Conservation (phyloP, 2,329 filamentous ascomycete species). For the Arthrinium puccinioides region DNA sequence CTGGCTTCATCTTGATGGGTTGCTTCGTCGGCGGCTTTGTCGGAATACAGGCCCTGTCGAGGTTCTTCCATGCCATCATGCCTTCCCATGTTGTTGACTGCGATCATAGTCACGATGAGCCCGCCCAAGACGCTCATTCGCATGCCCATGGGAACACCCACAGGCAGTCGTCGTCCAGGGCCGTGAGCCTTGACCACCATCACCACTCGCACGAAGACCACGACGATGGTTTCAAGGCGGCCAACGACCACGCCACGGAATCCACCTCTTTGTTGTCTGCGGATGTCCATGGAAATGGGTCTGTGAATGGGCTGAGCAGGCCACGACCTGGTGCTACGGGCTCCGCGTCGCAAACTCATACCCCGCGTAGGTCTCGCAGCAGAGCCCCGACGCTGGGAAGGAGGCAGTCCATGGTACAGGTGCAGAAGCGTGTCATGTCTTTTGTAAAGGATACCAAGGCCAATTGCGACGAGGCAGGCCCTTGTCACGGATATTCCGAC, state of each 20-base stretch:
- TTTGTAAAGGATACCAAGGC: conserved; percentile 59
- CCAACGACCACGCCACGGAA: conserved; percentile 26
- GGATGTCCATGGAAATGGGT: conserved; percentile 15
- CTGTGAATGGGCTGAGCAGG: conserved; percentile 17
- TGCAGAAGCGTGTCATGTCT: conserved; percentile 52
- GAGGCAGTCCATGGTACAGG: conserved; percentile 45
- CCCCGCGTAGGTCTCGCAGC: conserved; percentile 10
- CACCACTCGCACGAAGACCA: conserved; percentile 7
- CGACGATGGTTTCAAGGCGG: conserved; percentile 7
- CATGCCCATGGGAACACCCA: conserved; percentile 14
- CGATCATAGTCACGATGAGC: conserved; percentile 63
- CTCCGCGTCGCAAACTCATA: conserved; percentile 8
- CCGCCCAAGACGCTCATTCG: conserved; percentile 22
- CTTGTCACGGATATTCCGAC: conserved; percentile 58
- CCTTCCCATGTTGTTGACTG: conserved; percentile 77
- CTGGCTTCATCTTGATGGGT: conserved; percentile 61
- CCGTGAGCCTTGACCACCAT: conserved; percentile 14
- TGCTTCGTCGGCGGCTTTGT: conserved; percentile 67
- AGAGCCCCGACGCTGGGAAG: conserved; percentile 27
- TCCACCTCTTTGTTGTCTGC: conserved; percentile 39
- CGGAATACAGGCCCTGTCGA: conserved; percentile 67
- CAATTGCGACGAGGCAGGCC: conserved; percentile 53
- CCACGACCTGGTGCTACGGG: conserved; percentile 16
- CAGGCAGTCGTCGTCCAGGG: conserved; percentile 15
- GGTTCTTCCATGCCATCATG: conserved; percentile 64